phyloP scores from a whole-genome alignment of 202 grass and related monocot genomes.

The Panicum hallii region DNA sequence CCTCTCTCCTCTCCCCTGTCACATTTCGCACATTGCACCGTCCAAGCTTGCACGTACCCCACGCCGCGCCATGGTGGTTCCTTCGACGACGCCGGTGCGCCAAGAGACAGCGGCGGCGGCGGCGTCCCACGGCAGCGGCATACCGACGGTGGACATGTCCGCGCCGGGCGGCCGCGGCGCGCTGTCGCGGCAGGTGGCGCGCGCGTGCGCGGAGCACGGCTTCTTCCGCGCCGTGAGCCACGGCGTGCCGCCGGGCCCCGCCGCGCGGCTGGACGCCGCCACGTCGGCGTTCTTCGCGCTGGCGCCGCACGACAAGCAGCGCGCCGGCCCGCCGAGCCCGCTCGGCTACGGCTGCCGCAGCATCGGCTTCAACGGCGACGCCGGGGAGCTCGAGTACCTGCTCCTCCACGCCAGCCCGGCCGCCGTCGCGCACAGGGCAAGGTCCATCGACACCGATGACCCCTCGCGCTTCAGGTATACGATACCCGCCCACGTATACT shows the following conservation, averaged over 20 bases:
- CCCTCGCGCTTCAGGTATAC: constrained; percentile 79
- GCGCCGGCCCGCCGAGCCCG: constrained; percentile 79
- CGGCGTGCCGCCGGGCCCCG: constrained; percentile 44
- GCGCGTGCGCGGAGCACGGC: constrained; percentile 65
- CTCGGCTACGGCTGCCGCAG: constrained; percentile 81
- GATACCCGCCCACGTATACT: background rate
- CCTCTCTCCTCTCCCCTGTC: background rate
- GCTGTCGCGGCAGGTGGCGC: constrained; percentile 50
- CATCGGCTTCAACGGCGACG: constrained; percentile 91
- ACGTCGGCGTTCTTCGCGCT: constrained; percentile 67
- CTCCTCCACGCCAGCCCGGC: constrained; percentile 79
- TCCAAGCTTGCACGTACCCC: constrained; percentile 2
- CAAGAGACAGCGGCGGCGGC: constrained; percentile 46
- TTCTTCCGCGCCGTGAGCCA: constrained; percentile 90
- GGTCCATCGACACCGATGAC: constrained; percentile 62
- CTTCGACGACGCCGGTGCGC: constrained; percentile 51
- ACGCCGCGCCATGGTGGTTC: constrained; percentile 62
- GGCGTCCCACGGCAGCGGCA: constrained; percentile 10
- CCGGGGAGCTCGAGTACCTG: constrained; percentile 96
- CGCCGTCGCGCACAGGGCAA: constrained; percentile 66
- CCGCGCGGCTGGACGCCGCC: constrained; percentile 62
- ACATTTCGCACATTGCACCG: constrained; percentile 28
- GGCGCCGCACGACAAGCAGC: constrained; percentile 61
- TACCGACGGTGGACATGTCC: constrained; percentile 81
- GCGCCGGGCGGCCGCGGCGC: constrained; percentile 30